A percentile compares a stretch with the other conserved stretches of the same genome.
Conservation (phyloP, 2,329 filamentous ascomycete species). For the Colletotrichum orbiculare region DNA sequence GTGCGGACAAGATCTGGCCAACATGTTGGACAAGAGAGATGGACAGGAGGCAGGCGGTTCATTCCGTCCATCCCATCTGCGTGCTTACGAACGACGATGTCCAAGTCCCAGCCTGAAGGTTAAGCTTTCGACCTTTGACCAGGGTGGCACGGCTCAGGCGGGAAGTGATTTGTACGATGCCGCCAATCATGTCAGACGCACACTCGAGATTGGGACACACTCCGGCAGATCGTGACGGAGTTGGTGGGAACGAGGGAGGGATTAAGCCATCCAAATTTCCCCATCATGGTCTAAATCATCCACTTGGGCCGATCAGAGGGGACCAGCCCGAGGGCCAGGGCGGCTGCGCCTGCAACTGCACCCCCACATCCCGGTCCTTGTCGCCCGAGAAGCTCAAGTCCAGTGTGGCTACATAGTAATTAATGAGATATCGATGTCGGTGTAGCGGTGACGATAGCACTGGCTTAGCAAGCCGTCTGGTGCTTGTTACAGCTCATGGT, state of each 20-base stretch:
- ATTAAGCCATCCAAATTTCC: background rate
- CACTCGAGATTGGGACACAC: slow-evolving; percentile 1
- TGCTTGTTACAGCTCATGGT: slow-evolving; percentile 14
- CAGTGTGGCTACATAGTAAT: no score
- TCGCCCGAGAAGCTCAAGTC: background rate
- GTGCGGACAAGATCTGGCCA: background rate
- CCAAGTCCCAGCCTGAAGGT: slow-evolving; percentile 27
- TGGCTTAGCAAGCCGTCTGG: slow-evolving; percentile 5
- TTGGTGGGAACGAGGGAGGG: background rate
- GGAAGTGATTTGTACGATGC: background rate
- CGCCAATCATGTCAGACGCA: slow-evolving; percentile 14
- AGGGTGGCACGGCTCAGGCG: slow-evolving; percentile 29
- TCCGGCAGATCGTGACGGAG: slow-evolving; percentile 16
- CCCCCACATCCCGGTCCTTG: slow-evolving; percentile 20
- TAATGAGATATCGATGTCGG: no score
- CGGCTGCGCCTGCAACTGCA: slow-evolving; percentile 10
- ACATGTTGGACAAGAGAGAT: background rate
- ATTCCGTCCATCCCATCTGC: background rate
- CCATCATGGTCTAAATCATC: background rate
- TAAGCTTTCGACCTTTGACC: slow-evolving; percentile 29
- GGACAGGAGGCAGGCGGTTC: no score
- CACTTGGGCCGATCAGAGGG: background rate
- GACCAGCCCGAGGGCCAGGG: background rate
- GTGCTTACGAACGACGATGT: background rate
- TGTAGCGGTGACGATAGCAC: slow-evolving; percentile 1